Evolutionary conservation across 23 red algal genomes (phyloP), one percentile per base, ranked within the genome.

Genomic region (Gracilaria caudata): DNA sequence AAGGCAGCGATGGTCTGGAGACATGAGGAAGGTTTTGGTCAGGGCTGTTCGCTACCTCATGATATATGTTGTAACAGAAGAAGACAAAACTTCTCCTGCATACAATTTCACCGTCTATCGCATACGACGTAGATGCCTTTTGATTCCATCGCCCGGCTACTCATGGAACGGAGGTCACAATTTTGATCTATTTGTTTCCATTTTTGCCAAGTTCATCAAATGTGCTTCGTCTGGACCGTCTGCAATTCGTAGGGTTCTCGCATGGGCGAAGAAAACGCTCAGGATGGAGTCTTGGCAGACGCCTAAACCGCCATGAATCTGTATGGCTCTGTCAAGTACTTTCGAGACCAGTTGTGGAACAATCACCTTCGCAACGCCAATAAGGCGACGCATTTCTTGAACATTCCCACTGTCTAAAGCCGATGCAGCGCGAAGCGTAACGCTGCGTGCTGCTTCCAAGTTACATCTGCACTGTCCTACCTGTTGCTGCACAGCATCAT

Each of bases 211-310:
- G 13, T 75, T 80, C 45, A 82, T 24, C 30, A 70, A 47, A 55
- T 98, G 95, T 4, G 94, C 95, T 63, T 93, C 95, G 56, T 98
- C 95, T 14, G 95, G 95, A 32, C 95, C 95, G 59, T 98, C 95
- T 45, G 95, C 95, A n/a, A 98, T 73, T 14, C 95, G 78, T 32
- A 98, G 73, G 1, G 86, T 74, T 53, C 95, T 59, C 37, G 88
- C 76, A 56, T 88, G 65, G n/a, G 81, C 90, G 49, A 68, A 94
- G 21, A 93, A 49, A 40, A 81, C 46, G 12, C 78, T 66, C 60
- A 98, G 56, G 38, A 91, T 51, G n/a, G 84, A 91, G 58, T 93
- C 95, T 65, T 93, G 89, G 57, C 82, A 84, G 4, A 98, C 90
- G 57, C 95, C 95, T 46, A 87, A 60, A 24, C 90, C 95, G 14